Base-by-base conservation (phyloP, 192 early-diverging fungal genomes). In the Coemansia erecta region DNA sequence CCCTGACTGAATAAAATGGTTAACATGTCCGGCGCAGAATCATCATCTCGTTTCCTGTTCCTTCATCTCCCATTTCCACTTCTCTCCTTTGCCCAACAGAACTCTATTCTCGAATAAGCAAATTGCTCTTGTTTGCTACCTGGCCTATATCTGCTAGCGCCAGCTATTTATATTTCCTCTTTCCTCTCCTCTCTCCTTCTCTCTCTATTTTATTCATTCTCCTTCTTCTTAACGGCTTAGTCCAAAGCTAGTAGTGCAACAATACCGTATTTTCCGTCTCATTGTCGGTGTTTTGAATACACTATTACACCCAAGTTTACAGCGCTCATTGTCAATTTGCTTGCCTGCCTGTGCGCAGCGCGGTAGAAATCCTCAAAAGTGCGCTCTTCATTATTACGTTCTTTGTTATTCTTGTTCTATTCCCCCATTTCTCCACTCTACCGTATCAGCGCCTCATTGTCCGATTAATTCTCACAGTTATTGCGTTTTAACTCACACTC, bases 1-100 rank as follows among this genome's bases (percentile, higher is more conserved):
- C 17, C 14, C 42, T 44, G 60, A 60, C 71, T 52, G 60, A 40
- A 68, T 61, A 61, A 57, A 61, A 63, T 46, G 63, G 47, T 65
- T 57, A 65, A 57, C 55, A 19, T 17, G 22, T 41, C 55, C 64
- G 39, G 57, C 43, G 64, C 57, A 49, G 24, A 49, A 49, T 19
- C 6, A 49, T 19, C 19, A 49, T 26, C 28, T 49, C 47, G 9
- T 24, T 44, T 49, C 24, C 21, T 49, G 47, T 19, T 49, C 47
- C 47, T 49, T 17, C 47, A 49, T 49, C 21, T 49, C 47, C 37
- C 22, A 14, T 39, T 9, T 51, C 48, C 58, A 40, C 58, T 23
- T 51, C 47, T 42, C 35, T 49, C 5, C 17, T 17, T 37, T 15
- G n/a, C 10, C 17, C 17, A 4, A 43, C 42, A 43, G 28, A 31